phyloP scores from a whole-genome alignment of 805 yeast species.

The Yamadazyma kitorensis region DNA sequence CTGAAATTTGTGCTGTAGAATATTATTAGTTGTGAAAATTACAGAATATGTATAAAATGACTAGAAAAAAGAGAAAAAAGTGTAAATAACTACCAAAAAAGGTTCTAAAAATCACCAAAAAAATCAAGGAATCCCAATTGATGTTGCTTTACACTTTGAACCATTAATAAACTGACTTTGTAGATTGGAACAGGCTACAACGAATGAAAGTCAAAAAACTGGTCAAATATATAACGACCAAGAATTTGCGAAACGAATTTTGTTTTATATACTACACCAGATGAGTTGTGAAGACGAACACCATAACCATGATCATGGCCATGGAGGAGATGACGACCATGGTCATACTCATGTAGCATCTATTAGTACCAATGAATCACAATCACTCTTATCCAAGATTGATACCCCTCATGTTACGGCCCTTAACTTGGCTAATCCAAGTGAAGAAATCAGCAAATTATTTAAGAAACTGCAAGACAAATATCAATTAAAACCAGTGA shows the following conservation, averaged over 20 bases:
- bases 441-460: conserved; percentile 47
- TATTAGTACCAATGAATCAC: conserved; percentile 66
- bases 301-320: conserved; percentile 20
- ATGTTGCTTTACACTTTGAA: too few relatives aligned
- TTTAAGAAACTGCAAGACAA: conserved; percentile 53
- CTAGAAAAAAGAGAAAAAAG: too few relatives aligned
- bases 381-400: conserved; percentile 61
- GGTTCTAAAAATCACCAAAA: neutral
- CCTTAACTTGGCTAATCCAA: conserved; percentile 56
- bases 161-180: too few relatives aligned
- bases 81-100: too few relatives aligned
- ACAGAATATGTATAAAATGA: too few relatives aligned
- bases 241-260: too few relatives aligned
- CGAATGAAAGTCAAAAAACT: too few relatives aligned
- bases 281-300: conserved; percentile 34
- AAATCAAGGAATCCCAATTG: too few relatives aligned
- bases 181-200: too few relatives aligned
- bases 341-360: conserved; percentile 52
- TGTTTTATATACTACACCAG: neutral
- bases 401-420: conserved; percentile 60
- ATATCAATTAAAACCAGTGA: conserved; percentile 44
- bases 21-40: too few relatives aligned
- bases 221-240: too few relatives aligned
- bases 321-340: conserved; percentile 36
- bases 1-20: too few relatives aligned